Evolutionary conservation across 2,329 filamentous ascomycete genomes (phyloP).

Genomic region (Penicillium sp.): DNA sequence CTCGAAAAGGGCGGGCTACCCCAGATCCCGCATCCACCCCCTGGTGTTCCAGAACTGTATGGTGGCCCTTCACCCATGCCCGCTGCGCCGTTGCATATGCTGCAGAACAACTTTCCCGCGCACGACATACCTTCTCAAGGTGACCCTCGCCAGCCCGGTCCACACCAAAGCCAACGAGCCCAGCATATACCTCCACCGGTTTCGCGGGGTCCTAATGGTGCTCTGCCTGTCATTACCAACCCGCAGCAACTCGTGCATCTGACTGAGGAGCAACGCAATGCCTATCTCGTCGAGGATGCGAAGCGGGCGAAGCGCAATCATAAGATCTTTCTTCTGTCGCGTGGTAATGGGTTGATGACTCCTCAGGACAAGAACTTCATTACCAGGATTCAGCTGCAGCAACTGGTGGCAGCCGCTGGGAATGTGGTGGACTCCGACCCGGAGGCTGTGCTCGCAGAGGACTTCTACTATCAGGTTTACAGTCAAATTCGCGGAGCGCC

Average conservation of each 20-base stretch:
- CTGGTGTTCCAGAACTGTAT: slow-evolving; percentile 40
- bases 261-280: slow-evolving; percentile 74
- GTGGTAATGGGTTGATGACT: slow-evolving; percentile 96
- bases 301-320: slow-evolving; percentile 95
- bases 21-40: slow-evolving; percentile 36
- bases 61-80: slow-evolving; percentile 43
- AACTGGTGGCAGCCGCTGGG: slow-evolving; percentile 86
- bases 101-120: slow-evolving; percentile 67
- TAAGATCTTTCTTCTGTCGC: slow-evolving; percentile 89
- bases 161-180: slow-evolving; percentile 33
- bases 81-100: slow-evolving; percentile 62
- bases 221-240: slow-evolving; percentile 56
- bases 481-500: slow-evolving; percentile 87
- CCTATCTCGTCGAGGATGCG: slow-evolving; percentile 82
- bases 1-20: slow-evolving; percentile 33
- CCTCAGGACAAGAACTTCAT: slow-evolving; percentile 99
- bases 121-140: slow-evolving; percentile 38
- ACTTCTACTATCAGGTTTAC: slow-evolving; percentile 98
- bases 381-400: slow-evolving; percentile 93
- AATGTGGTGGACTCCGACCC: slow-evolving; percentile 73
- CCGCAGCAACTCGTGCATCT: slow-evolving; percentile 70
- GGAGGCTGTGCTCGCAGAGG: slow-evolving; percentile 77
- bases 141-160: slow-evolving; percentile 34
- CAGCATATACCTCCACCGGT: slow-evolving; percentile 35
- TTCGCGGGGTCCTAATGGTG: slow-evolving; percentile 31